Conservation (phyloP, 306 rosid species). For the Casuarina glauca region DNA sequence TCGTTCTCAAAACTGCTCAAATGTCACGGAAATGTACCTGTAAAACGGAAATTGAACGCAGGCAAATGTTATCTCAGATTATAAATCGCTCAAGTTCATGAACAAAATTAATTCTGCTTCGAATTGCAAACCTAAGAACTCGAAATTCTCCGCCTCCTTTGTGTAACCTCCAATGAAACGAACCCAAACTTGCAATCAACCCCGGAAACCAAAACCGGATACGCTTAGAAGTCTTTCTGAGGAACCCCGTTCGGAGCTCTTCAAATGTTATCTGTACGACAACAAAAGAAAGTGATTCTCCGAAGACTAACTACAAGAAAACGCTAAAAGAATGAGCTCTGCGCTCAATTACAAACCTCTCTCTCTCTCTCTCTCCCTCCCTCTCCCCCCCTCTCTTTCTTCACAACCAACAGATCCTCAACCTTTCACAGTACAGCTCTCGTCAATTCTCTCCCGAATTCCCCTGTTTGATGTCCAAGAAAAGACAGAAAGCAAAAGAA, state of each 20-base stretch:
- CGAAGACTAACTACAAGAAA: background rate
- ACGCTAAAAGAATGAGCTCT: conserved; percentile 21
- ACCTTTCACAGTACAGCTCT: conserved; percentile 37
- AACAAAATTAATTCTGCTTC: conserved; percentile 11
- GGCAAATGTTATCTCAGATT: conserved; percentile 18
- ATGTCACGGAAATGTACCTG: conserved; percentile 48
- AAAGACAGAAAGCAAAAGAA: conserved; percentile 22
- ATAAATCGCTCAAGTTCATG: conserved; percentile 24
- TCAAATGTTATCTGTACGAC: conserved; percentile 33
- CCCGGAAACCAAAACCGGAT: conserved; percentile 9
- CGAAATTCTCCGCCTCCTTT: conserved; percentile 14
- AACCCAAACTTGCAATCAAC: conserved; percentile 28
- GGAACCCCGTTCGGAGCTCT: conserved; percentile 15
- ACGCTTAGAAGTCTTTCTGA: conserved; percentile 15
- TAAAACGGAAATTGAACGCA: conserved; percentile 9
- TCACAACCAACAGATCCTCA: conserved; percentile 49
- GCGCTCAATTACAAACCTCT: conserved; percentile 35
- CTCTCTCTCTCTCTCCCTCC: conserved; percentile 24
- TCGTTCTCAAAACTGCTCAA: conserved; percentile 24
- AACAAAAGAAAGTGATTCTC: conserved; percentile 18
- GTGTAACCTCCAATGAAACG: conserved; percentile 28
- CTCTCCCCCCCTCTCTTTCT: conserved; percentile 14
- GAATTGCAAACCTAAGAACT: conserved; percentile 24
- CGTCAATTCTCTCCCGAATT: conserved; percentile 21
- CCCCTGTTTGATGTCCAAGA: conserved; percentile 14